Evolutionary conservation across 2,329 filamentous ascomycete genomes (phyloP).

Genomic region (Xylaria sp.): DNA sequence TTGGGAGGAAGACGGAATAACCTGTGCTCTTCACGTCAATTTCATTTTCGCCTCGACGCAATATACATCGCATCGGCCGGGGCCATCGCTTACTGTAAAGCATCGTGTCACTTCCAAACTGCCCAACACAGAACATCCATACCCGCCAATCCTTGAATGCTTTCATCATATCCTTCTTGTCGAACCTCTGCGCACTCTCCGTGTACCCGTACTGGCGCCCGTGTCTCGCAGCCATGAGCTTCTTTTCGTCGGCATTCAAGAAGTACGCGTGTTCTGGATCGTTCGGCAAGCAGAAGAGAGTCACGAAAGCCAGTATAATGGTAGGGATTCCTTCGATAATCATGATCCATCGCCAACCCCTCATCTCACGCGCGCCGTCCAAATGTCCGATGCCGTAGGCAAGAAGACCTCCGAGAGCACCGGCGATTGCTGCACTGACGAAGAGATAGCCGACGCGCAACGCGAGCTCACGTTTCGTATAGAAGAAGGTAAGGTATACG

Average conservation of each 20-base stretch:
- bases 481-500: constrained; percentile 74
- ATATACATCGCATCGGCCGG: background rate
- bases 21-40: constrained; percentile 56
- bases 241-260: constrained; percentile 66
- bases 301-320: constrained; percentile 64
- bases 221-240: constrained; percentile 57
- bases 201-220: constrained; percentile 61
- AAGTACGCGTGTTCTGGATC: constrained; percentile 70
- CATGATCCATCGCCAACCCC: constrained; percentile 80
- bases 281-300: constrained; percentile 70
- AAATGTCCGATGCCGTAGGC: constrained; percentile 80
- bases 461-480: constrained; percentile 77
- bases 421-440: constrained; percentile 75
- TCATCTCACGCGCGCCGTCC: constrained; percentile 71
- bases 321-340: constrained; percentile 62
- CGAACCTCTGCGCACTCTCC: constrained; percentile 58
- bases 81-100: constrained; percentile 65
- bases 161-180: constrained; percentile 70
- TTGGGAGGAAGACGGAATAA: constrained; percentile 81
- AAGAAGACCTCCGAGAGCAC: constrained; percentile 76
- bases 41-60: background rate
- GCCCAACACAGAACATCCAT: constrained; percentile 74
- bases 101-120: constrained; percentile 81
- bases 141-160: constrained; percentile 81
- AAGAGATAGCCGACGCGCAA: constrained; percentile 80